Conservation (phyloP, 768 basidiomycete species). For the Kwoniella newhampshirensis region DNA sequence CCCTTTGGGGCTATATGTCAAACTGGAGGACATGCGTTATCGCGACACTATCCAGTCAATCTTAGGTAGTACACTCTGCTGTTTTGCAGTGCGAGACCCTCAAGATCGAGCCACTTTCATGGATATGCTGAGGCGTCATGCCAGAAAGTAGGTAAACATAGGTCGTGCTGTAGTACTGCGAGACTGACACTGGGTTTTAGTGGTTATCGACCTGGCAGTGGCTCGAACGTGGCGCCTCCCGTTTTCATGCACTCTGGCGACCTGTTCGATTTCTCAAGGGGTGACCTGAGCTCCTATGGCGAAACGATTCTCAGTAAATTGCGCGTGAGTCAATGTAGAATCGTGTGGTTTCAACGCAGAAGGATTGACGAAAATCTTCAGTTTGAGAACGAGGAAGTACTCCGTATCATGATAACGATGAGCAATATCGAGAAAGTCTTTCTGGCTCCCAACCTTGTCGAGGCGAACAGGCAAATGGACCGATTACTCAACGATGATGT, state of each 20-base stretch:
- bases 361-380: too few relatives aligned
- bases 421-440: constrained; percentile 69
- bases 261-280: constrained; percentile 73
- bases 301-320: constrained; percentile 79
- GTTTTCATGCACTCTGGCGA: constrained; percentile 61
- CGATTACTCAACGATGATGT: constrained; percentile 18
- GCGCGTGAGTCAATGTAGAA: constrained; percentile 60
- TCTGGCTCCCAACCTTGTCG: constrained; percentile 64
- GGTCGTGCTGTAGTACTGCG: constrained; percentile 28
- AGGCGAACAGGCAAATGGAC: constrained; percentile 60
- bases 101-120: constrained; percentile 65
- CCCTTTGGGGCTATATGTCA: constrained; percentile 76
- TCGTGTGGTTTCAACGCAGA: background rate
- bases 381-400: constrained; percentile 62
- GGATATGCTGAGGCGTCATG: constrained; percentile 54
- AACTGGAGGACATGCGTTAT: constrained; percentile 70
- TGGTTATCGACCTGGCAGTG: constrained; percentile 21
- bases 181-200: constrained; percentile 2
- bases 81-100: constrained; percentile 72
- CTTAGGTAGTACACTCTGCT: constrained; percentile 62
- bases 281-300: constrained; percentile 66
- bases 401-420: constrained; percentile 77
- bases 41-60: constrained; percentile 65
- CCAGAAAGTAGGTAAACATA: constrained; percentile 1
- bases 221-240: constrained; percentile 18